Percentiles rank a stretch among this genome's conserved stretches.
These are phyloP conservation scores for Camellia sinensis DNA, from an alignment of 148 eudicot species.

Conservation along the genomic window DNA sequence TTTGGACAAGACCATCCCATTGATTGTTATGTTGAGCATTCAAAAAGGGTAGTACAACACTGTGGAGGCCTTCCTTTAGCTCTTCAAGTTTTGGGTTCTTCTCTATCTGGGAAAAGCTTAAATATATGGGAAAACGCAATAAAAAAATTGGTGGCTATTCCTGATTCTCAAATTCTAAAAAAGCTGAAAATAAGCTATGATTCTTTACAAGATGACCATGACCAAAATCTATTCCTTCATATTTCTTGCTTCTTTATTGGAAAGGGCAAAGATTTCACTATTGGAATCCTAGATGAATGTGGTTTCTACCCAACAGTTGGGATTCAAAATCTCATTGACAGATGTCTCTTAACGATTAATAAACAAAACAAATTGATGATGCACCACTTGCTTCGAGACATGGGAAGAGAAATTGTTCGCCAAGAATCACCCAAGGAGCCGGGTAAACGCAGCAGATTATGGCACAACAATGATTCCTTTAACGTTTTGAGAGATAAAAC, in stretches of 20 bases:
- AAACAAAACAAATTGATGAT: not conserved
- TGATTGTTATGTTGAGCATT: not conserved
- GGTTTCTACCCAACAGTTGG: not conserved
- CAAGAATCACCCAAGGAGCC: slow-evolving; percentile 16
- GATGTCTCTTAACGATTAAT: slow-evolving; percentile 1
- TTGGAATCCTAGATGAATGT: not conserved
- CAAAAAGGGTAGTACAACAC: not conserved
- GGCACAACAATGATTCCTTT: not conserved
- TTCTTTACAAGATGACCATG: not conserved
- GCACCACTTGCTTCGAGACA: slow-evolving; percentile 13
- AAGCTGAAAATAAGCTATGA: not conserved
- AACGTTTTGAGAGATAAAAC: slow-evolving; percentile 5
- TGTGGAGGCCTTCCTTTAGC: too few relatives aligned
- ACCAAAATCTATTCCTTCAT: not conserved
- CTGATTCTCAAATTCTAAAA: not conserved
- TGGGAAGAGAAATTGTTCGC: slow-evolving; percentile 19
- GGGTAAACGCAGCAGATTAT: slow-evolving; percentile 3
- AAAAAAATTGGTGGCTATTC: not conserved
- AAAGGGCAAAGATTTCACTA: not conserved
- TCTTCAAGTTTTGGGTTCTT: too few relatives aligned
- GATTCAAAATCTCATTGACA: not conserved
- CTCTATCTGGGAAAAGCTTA: too few relatives aligned
- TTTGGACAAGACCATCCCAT: not conserved
- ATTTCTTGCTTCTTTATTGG: slow-evolving; percentile 6
- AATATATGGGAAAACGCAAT: not conserved